Evolutionary conservation across 352 stramenopile genomes (phyloP).

Genomic region (Plasmopara viticola): DNA sequence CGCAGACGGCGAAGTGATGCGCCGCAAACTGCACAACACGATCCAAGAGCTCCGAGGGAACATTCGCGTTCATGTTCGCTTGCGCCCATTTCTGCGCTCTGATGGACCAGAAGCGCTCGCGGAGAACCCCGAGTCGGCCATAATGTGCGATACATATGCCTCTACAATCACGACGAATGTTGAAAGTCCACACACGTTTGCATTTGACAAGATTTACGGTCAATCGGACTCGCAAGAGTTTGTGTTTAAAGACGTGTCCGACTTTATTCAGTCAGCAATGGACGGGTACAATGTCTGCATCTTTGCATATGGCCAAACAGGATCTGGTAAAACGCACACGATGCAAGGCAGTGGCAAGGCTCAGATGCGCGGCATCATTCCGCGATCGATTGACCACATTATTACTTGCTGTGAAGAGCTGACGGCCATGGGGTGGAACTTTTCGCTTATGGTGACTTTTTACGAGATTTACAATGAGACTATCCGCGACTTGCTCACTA

Average conservation of each 20-base stretch:
- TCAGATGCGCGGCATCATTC: slow-evolving; percentile 97
- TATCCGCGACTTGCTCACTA: slow-evolving; percentile 95
- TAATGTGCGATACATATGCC: slow-evolving; percentile 62
- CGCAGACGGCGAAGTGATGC: slow-evolving; percentile 57
- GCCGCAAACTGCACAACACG: slow-evolving; percentile 97
- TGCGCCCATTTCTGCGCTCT: slow-evolving; percentile 88
- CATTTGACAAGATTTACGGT: slow-evolving; percentile 97
- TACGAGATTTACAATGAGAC: slow-evolving; percentile 99
- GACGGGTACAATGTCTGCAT: slow-evolving; percentile 99
- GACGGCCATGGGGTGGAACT: slow-evolving; percentile 89
- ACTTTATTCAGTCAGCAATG: slow-evolving; percentile 89
- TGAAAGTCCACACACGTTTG: slow-evolving; percentile 86
- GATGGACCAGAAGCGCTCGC: slow-evolving; percentile 54
- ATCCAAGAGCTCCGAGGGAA: slow-evolving; percentile 99
- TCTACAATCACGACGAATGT: slow-evolving; percentile 68
- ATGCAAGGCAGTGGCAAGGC: slow-evolving; percentile 97
- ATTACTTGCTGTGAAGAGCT: slow-evolving; percentile 70
- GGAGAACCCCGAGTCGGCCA: slow-evolving; percentile 44
- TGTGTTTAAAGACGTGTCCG: slow-evolving; percentile 90
- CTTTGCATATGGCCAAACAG: slow-evolving; percentile 98
- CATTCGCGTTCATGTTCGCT: slow-evolving; percentile 95
- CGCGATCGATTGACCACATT: slow-evolving; percentile 92
- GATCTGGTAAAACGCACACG: slow-evolving; percentile 96
- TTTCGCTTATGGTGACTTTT: slow-evolving; percentile 96
- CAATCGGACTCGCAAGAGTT: slow-evolving; percentile 92